Base-by-base conservation (phyloP, 73 alveolate species). In the Tetrahymena thermophila region DNA sequence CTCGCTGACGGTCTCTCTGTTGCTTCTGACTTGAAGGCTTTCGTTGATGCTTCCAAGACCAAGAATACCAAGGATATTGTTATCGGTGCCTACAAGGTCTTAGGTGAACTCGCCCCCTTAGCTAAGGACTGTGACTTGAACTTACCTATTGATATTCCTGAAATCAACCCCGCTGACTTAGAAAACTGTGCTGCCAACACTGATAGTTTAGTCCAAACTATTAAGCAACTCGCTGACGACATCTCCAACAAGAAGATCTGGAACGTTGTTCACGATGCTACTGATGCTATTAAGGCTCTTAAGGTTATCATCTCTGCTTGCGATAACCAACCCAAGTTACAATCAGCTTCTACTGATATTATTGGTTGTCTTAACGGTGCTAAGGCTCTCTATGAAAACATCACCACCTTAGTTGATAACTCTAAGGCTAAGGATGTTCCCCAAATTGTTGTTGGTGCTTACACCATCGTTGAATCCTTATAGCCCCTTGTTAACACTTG, bases 121-220 rank as follows among this genome's bases (percentile, higher is more conserved):
- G 89, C 89, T 71, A 71, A 71, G 89, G 89, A 71, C 37, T 71
- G 89, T 8, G 89, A 71, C 13, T 71, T 71, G 89, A 25, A 71
- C 89, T 71, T 71, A 71, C 35, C 35, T 31, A 71, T 71, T 71
- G 89, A 71, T 71, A 71, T 71, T 71, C 89, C 89, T 71, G 37
- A 71, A 71, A 13, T 71, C 17, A 71, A 71, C 40, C 89, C 89
- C 23, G 35, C 42, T 25, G 89, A 71, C 89, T 71, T 71, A 71
- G 35, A 71, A 71, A 71, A 71, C 89, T 71, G 89, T 71, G 89
- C 89, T 71, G 89, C 89, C 37, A 71, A 71, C 89, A 71, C 89
- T 71, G 89, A 71, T 25, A 71, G 42, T 8, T 71, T 71, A 71
- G 89, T 71, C n/a, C 3, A 71, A 8, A 23, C 89, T 3, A 31